Evolutionary conservation across 345 rosid species (phyloP), one percentile per base, ranked within the genome.

Genomic region (Litchi chinensis): DNA sequence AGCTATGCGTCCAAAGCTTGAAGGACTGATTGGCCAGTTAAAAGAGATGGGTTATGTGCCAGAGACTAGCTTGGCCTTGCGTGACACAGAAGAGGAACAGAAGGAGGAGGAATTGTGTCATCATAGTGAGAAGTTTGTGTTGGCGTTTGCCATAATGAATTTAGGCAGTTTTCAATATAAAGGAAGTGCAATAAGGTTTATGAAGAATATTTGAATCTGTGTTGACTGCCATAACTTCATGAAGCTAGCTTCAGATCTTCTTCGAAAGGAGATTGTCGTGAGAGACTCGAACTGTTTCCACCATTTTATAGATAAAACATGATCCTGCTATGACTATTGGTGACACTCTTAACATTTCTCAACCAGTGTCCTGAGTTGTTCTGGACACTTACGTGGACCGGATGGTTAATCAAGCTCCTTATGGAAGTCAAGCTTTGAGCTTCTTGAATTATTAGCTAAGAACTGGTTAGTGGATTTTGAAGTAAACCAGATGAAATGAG

Each of bases 211-310:
- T 37, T 84, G 94, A 21, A 92, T 93, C 4, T 93, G 97, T 81
- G 88, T 93, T 16, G 97, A 95, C 80, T 95, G 97, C 83, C 98
- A 95, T 75, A 90, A 85, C 88, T 95, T 95, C 88, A 93, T 95
- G 97, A 95, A 92, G 79, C 71, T 93, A 41, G 97, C 94, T 0
- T 86, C 98, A 43, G 78, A 78, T 79, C 82, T 88, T 80, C 91
- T 91, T 66, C 75, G 81, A 6, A 95, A 83, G 81, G 94, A 92
- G 84, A 91, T 95, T 73, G 77, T 93, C 70, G 89, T 93, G 46
- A 89, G 97, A 79, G 98, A 95, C 71, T 88, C 91, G 8, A 93
- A 92, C 78, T 92, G 97, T 72, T 95, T 93, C 87, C 98, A 93
- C 87, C 94, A 85, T 83, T 93, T 95, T 37, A 87, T 86, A 76